phyloP scores from a whole-genome alignment of 441 rosid species.

The Euphorbia corollata region DNA sequence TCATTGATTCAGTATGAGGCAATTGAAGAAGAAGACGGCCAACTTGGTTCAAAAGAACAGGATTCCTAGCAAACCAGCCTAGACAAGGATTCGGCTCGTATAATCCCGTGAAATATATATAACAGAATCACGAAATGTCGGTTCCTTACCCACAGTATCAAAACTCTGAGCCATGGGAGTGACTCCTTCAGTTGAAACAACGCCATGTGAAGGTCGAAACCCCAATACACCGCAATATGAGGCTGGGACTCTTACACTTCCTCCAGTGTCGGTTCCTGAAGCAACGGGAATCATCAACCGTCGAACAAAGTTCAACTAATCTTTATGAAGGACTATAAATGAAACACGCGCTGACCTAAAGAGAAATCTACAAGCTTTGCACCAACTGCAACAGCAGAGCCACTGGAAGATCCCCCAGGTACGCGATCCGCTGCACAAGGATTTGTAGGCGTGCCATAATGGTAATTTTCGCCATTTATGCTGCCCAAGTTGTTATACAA shows the following conservation, averaged over 20 bases:
- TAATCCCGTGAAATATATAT: not conserved
- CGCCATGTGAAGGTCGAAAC: constrained; percentile 67
- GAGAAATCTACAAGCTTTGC: constrained; percentile 84
- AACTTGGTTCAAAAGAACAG: constrained; percentile 46
- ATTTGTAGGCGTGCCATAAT: constrained; percentile 87
- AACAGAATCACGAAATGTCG: not conserved
- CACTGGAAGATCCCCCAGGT: constrained; percentile 98
- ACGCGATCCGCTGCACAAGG: constrained; percentile 68
- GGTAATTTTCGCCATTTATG: constrained; percentile 79
- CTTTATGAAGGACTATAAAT: not conserved
- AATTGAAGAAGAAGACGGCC: constrained; percentile 54
- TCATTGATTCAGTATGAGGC: constrained; percentile 26
- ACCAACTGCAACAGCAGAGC: constrained; percentile 87
- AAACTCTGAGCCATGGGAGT: constrained; percentile 87
- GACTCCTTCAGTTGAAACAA: constrained; percentile 52
- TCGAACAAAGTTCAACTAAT: not conserved
- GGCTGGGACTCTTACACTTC: constrained; percentile 85
- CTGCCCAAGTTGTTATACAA: constrained; percentile 29
- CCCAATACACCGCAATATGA: constrained; percentile 82
- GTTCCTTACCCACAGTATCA: constrained; percentile 77
- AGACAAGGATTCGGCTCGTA: constrained; percentile 11
- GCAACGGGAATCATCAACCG: not conserved
- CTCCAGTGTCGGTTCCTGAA: constrained; percentile 87
- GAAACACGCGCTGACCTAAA: constrained; percentile 40
- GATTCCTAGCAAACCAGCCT: constrained; percentile 80